These are phyloP conservation scores for Lachnellula occidentalis DNA, from an alignment of 2,329 filamentous ascomycete species.

Conservation along the genomic window DNA sequence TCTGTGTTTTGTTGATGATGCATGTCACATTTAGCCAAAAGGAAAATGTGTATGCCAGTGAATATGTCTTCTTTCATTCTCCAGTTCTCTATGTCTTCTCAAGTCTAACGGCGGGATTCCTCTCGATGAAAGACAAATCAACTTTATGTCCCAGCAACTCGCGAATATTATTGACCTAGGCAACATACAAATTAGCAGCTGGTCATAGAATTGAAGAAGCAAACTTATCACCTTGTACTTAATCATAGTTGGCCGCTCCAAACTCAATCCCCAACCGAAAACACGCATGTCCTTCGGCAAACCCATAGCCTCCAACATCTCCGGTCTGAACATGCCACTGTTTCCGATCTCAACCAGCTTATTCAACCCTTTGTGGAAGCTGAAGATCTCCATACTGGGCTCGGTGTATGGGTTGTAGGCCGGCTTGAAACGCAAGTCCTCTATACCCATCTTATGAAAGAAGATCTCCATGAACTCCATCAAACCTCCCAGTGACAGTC, in stretches of 20 bases:
- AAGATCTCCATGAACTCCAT: slow-evolving; percentile 95
- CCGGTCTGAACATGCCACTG: slow-evolving; percentile 96
- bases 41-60: not conserved
- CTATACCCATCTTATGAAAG: slow-evolving; percentile 93
- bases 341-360: slow-evolving; percentile 98
- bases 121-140: slow-evolving; percentile 86
- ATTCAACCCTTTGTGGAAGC: slow-evolving; percentile 80
- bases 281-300: slow-evolving; percentile 86
- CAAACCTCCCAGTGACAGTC: slow-evolving; percentile 82
- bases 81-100: slow-evolving; percentile 28
- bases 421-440: slow-evolving; percentile 86
- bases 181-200: slow-evolving; percentile 9
- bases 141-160: slow-evolving; percentile 80
- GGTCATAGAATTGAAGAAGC: too few relatives aligned
- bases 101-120: slow-evolving; percentile 82
- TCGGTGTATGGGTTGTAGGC: slow-evolving; percentile 96
- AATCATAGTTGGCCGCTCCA: slow-evolving; percentile 90
- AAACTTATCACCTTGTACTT: slow-evolving; percentile 28
- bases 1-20: too few relatives aligned
- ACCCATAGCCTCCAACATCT: slow-evolving; percentile 95
- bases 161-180: slow-evolving; percentile 50
- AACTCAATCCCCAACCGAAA: slow-evolving; percentile 85
- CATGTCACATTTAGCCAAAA: too few relatives aligned
- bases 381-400: slow-evolving; percentile 97
- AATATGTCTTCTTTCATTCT: slow-evolving; percentile 2